Conservation (phyloP, 2,329 filamentous ascomycete species). For the Scopulariopsis brevicaulis region DNA sequence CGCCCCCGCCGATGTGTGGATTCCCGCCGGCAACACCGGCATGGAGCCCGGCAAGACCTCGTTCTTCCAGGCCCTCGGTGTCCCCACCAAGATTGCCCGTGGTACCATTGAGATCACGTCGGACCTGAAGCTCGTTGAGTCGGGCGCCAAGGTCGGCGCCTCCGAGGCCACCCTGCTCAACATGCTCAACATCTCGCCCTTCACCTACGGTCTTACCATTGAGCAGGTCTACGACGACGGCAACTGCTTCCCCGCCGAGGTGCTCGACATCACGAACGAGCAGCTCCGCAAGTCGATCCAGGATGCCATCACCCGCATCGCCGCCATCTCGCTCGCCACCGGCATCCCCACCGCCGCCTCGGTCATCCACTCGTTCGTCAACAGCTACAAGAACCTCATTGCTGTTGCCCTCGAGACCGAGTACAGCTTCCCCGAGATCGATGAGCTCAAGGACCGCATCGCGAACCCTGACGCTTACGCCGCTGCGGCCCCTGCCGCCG, state of each 20-base stretch:
- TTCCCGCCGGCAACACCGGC: slow-evolving; percentile 98
- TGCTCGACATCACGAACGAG: slow-evolving; percentile 90
- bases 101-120: slow-evolving; percentile 99
- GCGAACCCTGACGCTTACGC: slow-evolving; percentile 98
- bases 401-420: slow-evolving; percentile 85
- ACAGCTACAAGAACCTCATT: slow-evolving; percentile 95
- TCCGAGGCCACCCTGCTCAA: slow-evolving; percentile 98
- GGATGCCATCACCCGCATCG: slow-evolving; percentile 74
- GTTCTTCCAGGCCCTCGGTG: slow-evolving; percentile 99
- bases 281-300: slow-evolving; percentile 81
- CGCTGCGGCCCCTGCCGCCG: slow-evolving; percentile 61
- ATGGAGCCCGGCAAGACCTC: slow-evolving; percentile 99
- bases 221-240: slow-evolving; percentile 95
- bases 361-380: slow-evolving; percentile 92
- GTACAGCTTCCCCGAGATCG: slow-evolving; percentile 88
- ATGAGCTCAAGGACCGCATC: slow-evolving; percentile 98
- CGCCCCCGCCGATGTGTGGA: slow-evolving; percentile 84
- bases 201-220: slow-evolving; percentile 98
- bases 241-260: slow-evolving; percentile 74
- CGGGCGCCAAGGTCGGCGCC: slow-evolving; percentile 86
- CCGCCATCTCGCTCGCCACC: slow-evolving; percentile 79
- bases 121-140: slow-evolving; percentile 96
- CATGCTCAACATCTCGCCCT: slow-evolving; percentile 99
- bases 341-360: slow-evolving; percentile 96
- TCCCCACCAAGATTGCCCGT: slow-evolving; percentile 99